These are phyloP conservation scores for Lecanicillium sp. DNA, from an alignment of 2,329 filamentous ascomycete species.

Conservation along the genomic window DNA sequence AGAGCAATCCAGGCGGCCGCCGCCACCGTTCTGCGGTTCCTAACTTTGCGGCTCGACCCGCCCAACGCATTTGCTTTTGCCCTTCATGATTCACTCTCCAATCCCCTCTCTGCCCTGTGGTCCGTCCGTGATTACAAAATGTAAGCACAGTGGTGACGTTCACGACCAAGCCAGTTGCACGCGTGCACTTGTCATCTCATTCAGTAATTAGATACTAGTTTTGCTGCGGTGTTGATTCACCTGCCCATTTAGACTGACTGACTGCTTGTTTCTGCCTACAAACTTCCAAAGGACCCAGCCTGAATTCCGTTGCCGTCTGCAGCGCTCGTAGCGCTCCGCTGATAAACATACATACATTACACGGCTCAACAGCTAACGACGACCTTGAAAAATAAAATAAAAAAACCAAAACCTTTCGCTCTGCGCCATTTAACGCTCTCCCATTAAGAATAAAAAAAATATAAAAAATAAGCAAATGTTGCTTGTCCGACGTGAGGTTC, in stretches of 20 bases:
- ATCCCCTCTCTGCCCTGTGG: not conserved
- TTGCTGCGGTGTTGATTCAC: not conserved
- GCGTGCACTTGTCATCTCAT: not conserved
- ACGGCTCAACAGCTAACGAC: not conserved
- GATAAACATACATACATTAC: constrained; percentile 3
- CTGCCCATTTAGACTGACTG: not conserved
- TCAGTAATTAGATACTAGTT: not conserved
- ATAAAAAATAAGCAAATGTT: no score
- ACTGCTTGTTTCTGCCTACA: not conserved
- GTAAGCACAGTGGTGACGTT: not conserved
- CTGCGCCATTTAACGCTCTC: not conserved
- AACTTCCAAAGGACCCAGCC: not conserved
- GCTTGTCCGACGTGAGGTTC: no score
- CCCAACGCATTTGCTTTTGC: not conserved
- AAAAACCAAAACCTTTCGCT: not conserved
- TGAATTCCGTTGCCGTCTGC: not conserved
- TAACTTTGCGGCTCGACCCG: constrained; percentile 8
- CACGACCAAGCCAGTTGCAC: not conserved
- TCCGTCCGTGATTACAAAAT: not conserved
- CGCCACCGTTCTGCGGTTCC: constrained; percentile 1
- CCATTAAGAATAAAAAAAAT: no score
- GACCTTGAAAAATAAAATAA: not conserved
- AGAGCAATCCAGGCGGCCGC: no score
- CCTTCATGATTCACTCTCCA: constrained; percentile 3
- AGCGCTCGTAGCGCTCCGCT: no score